Evolutionary conservation across 176 grass and related monocot species (phyloP).

Genomic region (Oropetium thomaeum): DNA sequence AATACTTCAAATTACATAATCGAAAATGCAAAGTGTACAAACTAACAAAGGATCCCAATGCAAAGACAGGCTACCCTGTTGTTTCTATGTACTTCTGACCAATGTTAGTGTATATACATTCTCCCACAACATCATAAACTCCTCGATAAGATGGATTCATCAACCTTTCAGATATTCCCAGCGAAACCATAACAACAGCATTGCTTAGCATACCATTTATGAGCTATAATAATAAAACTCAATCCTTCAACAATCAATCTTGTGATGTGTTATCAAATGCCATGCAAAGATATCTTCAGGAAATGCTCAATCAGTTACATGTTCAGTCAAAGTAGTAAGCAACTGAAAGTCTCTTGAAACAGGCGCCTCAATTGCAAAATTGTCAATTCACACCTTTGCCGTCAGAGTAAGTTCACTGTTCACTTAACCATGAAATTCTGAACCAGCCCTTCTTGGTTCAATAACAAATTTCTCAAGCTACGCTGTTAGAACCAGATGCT

Average conservation of each 20-base stretch:
- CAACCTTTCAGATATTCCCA: neutral
- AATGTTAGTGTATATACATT: neutral
- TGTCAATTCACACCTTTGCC: neutral
- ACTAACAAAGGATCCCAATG: neutral
- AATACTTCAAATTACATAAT: neutral
- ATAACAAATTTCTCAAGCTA: neutral
- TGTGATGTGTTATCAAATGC: neutral
- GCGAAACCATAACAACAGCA: neutral
- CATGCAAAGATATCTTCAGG: too few species aligned
- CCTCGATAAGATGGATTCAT: neutral
- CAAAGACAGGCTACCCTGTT: neutral
- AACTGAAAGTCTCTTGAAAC: too few species aligned
- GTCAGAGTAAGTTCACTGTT: neutral
- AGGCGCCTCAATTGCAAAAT: too few species aligned
- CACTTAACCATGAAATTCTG: neutral
- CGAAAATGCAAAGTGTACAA: neutral
- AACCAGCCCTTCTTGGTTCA: neutral
- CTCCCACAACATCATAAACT: neutral
- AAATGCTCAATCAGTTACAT: too few species aligned
- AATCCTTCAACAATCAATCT: neutral
- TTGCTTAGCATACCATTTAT: constrained; percentile 9
- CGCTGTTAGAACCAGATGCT: neutral
- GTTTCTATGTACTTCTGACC: neutral
- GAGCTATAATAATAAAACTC: neutral
- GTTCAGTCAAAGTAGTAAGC: neutral